phyloP scores from a whole-genome alignment of 2,329 filamentous ascomycete species.

The Orbilia brochopaga region DNA sequence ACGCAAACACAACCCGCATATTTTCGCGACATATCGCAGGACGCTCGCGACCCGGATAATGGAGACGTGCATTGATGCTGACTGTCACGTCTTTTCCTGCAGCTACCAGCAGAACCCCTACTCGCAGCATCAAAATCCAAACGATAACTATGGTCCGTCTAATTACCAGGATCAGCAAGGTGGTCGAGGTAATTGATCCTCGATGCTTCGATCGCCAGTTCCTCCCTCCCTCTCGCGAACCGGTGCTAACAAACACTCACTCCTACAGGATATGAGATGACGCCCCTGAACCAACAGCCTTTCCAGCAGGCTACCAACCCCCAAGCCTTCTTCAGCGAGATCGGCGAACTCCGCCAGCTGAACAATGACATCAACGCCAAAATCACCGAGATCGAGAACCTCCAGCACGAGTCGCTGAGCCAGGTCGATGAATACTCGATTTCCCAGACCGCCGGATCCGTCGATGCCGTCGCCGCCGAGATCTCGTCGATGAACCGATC shows the following conservation, averaged over 20 bases:
- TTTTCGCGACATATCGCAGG: too few species aligned
- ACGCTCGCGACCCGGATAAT: too few species aligned
- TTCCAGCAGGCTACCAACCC: slow-evolving; percentile 33
- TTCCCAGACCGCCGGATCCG: slow-evolving; percentile 70
- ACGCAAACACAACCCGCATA: slow-evolving; percentile 18
- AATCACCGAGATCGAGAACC: slow-evolving; percentile 72
- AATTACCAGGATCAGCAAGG: slow-evolving; percentile 41
- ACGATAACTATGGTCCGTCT: slow-evolving; percentile 46
- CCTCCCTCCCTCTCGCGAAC: slow-evolving; percentile 39
- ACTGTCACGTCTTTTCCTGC: slow-evolving; percentile 2
- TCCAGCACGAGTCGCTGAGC: slow-evolving; percentile 74
- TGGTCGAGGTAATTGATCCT: slow-evolving; percentile 25
- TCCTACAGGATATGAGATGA: slow-evolving; percentile 50
- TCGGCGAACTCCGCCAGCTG: slow-evolving; percentile 58
- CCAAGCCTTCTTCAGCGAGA: slow-evolving; percentile 51
- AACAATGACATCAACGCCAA: slow-evolving; percentile 76
- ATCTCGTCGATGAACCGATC: slow-evolving; percentile 83
- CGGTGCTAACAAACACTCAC: too few species aligned
- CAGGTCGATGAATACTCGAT: slow-evolving; percentile 74
- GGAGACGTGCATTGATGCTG: slow-evolving; percentile 2
- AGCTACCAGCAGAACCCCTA: slow-evolving; percentile 51
- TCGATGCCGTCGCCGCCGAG: slow-evolving; percentile 75
- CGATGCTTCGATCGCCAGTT: slow-evolving; percentile 1
- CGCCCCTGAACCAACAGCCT: slow-evolving; percentile 31
- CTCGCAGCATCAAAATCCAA: slow-evolving; percentile 50